phyloP scores from a whole-genome alignment of 108 stramenopile species.

The Cyclostephanos invisitatus region DNA sequence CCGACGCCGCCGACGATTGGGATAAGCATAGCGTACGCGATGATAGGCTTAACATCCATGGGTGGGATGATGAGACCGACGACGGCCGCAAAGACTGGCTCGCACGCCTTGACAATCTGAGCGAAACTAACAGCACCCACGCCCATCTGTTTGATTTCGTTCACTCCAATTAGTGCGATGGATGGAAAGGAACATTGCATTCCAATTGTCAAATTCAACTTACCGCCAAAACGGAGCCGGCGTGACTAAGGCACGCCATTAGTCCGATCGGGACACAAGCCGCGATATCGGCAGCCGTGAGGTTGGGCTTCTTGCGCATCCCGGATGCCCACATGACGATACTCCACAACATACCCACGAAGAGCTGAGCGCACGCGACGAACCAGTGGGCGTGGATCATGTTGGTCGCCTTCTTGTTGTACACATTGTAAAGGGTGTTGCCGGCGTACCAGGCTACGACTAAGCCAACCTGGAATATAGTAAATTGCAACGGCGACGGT shows the following conservation, averaged over 20 bases:
- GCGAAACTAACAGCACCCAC: constrained; percentile 96
- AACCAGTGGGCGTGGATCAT: constrained; percentile 90
- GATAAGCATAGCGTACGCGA: constrained; percentile 88
- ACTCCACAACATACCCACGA: constrained; percentile 76
- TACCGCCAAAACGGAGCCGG: constrained; percentile 80
- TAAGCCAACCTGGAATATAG: constrained; percentile 61
- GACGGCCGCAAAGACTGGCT: constrained; percentile 93
- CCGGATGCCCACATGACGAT: constrained; percentile 77
- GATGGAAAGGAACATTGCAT: not conserved
- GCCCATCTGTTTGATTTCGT: constrained; percentile 55
- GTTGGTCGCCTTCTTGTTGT: constrained; percentile 88
- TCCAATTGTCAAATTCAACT: constrained; percentile 7
- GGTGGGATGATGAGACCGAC: constrained; percentile 86
- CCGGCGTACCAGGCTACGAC: constrained; percentile 86
- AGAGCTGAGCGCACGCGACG: constrained; percentile 76
- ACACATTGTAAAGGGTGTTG: constrained; percentile 88
- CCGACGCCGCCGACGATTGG: constrained; percentile 95
- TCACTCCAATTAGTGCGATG: not conserved
- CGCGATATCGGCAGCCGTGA: constrained; percentile 68
- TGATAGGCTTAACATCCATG: constrained; percentile 77
- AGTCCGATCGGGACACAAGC: constrained; percentile 83
- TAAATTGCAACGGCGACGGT: no score
- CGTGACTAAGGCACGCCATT: constrained; percentile 74
- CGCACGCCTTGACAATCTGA: constrained; percentile 97
- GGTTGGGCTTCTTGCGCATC: constrained; percentile 78